Conservation (phyloP, 75 land plant species). For the Gnetum montanum region DNA sequence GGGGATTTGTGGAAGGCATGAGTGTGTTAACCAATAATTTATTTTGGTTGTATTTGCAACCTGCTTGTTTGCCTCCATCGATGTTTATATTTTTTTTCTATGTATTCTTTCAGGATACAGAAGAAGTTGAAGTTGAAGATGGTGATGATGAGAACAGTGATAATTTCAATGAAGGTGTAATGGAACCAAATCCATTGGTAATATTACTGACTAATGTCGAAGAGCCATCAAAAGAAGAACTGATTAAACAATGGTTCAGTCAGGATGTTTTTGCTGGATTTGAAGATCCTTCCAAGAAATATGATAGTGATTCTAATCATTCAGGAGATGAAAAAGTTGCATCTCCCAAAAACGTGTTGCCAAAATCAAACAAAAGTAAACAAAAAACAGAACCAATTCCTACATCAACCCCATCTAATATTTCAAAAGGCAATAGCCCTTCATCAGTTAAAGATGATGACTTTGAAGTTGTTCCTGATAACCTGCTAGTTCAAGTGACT, state of each 20-base stretch:
- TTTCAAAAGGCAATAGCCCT: not conserved
- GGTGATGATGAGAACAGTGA: constrained; percentile 32
- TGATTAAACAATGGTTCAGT: constrained; percentile 78
- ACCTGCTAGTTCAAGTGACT: constrained; percentile 41
- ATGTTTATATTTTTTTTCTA: not conserved
- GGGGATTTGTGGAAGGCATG: constrained; percentile 38
- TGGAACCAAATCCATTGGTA: constrained; percentile 82
- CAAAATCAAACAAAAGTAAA: not conserved
- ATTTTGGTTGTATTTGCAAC: not conserved
- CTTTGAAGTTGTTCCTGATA: constrained; percentile 89
- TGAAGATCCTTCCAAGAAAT: constrained; percentile 24
- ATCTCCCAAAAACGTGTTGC: not conserved
- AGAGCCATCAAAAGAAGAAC: constrained; percentile 54
- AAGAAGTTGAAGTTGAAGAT: not conserved
- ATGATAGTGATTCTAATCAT: constrained; percentile 49
- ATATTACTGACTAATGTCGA: constrained; percentile 38
- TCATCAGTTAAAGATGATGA: constrained; percentile 26
- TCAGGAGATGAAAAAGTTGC: constrained; percentile 4
- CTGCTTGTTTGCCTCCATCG: not conserved
- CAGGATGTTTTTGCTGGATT: constrained; percentile 84
- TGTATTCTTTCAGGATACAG: not conserved
- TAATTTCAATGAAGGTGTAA: constrained; percentile 22
- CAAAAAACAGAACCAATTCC: not conserved
- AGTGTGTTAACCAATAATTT: not conserved
- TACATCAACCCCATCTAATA: constrained; percentile 5